A percentile compares a stretch with the other conserved stretches of the same genome.
These are phyloP conservation scores for Yamadazyma philogaea DNA, from an alignment of 805 yeast species.

Conservation along the genomic window DNA sequence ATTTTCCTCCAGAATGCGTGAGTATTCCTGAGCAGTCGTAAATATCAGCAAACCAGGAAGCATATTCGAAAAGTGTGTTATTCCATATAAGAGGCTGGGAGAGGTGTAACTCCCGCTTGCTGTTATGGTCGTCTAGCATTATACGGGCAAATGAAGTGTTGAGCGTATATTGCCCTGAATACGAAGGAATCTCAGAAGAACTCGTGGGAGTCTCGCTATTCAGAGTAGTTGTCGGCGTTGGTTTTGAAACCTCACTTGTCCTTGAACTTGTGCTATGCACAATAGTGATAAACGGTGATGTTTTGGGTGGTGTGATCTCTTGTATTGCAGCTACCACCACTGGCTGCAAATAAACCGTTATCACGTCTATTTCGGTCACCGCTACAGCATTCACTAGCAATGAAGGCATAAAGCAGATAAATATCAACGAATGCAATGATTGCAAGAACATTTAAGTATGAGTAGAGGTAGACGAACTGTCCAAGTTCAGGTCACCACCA, in stretches of 20 bases:
- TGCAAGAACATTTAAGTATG: neutral
- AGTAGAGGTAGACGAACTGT: no score
- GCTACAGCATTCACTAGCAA: neutral
- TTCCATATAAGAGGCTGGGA: conserved; percentile 33
- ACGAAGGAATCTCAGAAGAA: neutral
- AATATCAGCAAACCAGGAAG: conserved; percentile 27
- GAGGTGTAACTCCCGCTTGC: conserved; percentile 28
- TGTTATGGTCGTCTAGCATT: conserved; percentile 27
- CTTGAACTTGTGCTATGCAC: neutral
- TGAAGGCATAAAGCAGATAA: neutral
- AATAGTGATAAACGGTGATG: neutral
- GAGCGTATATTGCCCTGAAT: neutral
- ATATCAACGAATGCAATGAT: no score
- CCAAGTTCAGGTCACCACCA: no score
- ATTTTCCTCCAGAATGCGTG: conserved; percentile 33
- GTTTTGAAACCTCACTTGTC: neutral
- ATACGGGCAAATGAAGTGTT: conserved; percentile 6
- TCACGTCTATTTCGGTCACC: conserved; percentile 1
- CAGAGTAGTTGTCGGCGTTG: neutral
- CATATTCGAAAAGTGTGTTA: conserved; percentile 26
- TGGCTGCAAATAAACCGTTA: conserved; percentile 7
- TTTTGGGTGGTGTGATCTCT: neutral
- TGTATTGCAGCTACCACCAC: neutral
- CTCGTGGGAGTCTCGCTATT: neutral
- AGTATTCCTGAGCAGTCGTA: conserved; percentile 36